phyloP scores from a whole-genome alignment of 2,329 filamentous ascomycete species.

The Fusarium sp. region DNA sequence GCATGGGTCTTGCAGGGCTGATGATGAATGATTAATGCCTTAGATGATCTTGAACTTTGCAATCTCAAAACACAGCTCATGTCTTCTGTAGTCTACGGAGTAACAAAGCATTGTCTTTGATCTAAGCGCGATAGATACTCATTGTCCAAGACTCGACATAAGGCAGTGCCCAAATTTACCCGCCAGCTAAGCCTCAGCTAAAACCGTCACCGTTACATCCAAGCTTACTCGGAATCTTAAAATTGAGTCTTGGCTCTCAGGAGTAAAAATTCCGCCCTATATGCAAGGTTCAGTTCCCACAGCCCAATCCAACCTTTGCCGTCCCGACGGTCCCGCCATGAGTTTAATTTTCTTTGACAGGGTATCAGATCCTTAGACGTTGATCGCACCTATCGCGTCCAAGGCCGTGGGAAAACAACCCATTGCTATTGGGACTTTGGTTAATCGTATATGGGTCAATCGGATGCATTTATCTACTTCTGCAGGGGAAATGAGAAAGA shows the following conservation, averaged over 20 bases:
- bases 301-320: background rate
- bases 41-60: too few relatives aligned
- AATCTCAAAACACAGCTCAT: too few relatives aligned
- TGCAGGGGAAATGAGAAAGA: background rate
- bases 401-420: background rate
- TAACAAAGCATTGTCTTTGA: background rate
- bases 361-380: conserved; percentile 14
- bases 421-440: conserved; percentile 2
- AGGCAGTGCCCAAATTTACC: background rate
- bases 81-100: too few relatives aligned
- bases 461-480: background rate
- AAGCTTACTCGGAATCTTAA: background rate
- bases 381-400: conserved; percentile 16
- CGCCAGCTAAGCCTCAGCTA: background rate
- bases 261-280: background rate
- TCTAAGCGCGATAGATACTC: background rate
- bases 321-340: conserved; percentile 6
- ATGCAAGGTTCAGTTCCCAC: background rate
- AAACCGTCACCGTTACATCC: conserved; percentile 6
- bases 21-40: background rate
- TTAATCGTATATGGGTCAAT: conserved; percentile 17
- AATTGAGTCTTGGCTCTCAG: background rate
- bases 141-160: background rate
- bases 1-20: conserved; percentile 1
- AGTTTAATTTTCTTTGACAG: conserved; percentile 17